phyloP scores from a whole-genome alignment of 805 yeast genomes.

The Barnettozyma siamensis region DNA sequence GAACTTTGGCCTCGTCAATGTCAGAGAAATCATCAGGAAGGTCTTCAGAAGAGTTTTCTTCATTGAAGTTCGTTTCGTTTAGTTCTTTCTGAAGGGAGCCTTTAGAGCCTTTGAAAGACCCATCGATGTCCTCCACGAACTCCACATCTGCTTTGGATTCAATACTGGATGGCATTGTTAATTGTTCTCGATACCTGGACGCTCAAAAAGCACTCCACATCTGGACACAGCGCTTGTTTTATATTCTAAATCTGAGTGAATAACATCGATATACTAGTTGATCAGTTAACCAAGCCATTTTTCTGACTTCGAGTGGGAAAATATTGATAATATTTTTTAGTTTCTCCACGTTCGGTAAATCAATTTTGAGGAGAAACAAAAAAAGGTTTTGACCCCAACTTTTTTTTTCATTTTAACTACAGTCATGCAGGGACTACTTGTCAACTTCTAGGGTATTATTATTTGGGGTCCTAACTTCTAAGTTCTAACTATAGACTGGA shows the following conservation, averaged over 20 bases:
- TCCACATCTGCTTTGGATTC: neutral
- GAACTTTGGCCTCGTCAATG: constrained; percentile 24
- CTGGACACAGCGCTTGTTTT: too few species aligned
- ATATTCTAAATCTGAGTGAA: too few species aligned
- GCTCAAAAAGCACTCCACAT: too few species aligned
- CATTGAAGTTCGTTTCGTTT: neutral
- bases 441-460: too few species aligned
- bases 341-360: neutral
- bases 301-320: too few species aligned
- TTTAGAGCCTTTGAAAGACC: neutral
- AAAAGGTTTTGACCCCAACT: neutral
- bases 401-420: too few species aligned
- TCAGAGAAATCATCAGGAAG: constrained; percentile 9
- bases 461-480: too few species aligned
- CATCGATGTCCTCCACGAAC: neutral
- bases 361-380: neutral
- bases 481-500: too few species aligned
- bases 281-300: too few species aligned
- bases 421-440: too few species aligned
- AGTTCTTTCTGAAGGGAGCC: neutral
- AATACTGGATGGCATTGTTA: neutral
- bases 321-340: too few species aligned
- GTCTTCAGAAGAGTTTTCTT: neutral
- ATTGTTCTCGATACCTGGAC: neutral
- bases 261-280: too few species aligned